Conservation (phyloP, 192 early-diverging fungal genomes). For the Backusella macrospora region DNA sequence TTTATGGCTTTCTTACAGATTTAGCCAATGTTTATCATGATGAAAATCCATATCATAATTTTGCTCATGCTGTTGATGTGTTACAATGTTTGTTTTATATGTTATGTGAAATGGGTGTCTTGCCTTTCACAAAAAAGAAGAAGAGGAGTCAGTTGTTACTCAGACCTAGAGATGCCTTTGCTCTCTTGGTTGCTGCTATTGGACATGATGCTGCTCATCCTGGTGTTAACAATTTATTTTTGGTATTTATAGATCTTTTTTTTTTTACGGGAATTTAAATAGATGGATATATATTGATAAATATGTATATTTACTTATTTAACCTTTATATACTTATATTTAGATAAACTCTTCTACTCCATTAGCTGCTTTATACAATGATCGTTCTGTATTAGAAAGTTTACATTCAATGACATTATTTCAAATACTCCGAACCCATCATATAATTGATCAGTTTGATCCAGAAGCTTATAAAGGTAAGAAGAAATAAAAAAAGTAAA, state of each 20-base stretch:
- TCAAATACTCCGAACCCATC: conserved; percentile 60
- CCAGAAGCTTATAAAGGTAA: conserved; percentile 31
- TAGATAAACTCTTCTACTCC: conserved; percentile 75
- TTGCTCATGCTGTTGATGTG: conserved; percentile 93
- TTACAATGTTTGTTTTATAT: conserved; percentile 86
- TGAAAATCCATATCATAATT: conserved; percentile 92
- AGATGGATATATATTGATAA: not conserved
- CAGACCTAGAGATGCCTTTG: conserved; percentile 62
- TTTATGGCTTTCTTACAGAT: conserved; percentile 55
- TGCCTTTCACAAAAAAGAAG: conserved; percentile 39
- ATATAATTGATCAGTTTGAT: conserved; percentile 49
- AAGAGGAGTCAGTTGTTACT: conserved; percentile 43
- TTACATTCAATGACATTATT: conserved; percentile 84
- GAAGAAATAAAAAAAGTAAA: not conserved
- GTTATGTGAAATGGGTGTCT: conserved; percentile 64
- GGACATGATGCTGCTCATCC: conserved; percentile 89
- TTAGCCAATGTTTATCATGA: conserved; percentile 58
- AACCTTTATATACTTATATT: not conserved
- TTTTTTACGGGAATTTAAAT: too few relatives aligned
- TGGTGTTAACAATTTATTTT: conserved; percentile 92
- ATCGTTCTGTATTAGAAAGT: conserved; percentile 91
- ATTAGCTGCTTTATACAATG: conserved; percentile 91
- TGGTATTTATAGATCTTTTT: conserved; percentile 46
- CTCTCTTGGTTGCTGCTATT: conserved; percentile 72
- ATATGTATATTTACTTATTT: not conserved